A percentile compares a stretch with the other conserved stretches of the same genome.
These are phyloP conservation scores for Pythium coloratum DNA, from an alignment of 352 stramenopile genomes.

Conservation along the genomic window DNA sequence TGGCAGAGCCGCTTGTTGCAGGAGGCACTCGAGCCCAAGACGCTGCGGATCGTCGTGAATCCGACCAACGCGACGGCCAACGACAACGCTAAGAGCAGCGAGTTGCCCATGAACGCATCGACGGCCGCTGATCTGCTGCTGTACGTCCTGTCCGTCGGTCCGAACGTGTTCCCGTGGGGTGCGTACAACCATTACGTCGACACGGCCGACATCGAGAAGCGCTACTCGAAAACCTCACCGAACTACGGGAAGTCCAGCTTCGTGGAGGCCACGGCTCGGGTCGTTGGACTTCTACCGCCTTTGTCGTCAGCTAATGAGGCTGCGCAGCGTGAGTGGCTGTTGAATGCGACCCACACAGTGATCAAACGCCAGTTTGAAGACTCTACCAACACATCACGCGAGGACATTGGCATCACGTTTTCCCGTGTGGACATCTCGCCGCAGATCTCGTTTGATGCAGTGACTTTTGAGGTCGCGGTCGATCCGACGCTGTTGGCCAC, in stretches of 20 bases:
- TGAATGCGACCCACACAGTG: background rate
- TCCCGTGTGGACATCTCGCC: conserved; percentile 8
- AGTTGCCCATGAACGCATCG: conserved; percentile 26
- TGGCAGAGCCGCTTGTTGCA: conserved; percentile 9
- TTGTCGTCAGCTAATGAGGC: background rate
- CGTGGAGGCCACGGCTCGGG: background rate
- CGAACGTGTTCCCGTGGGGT: conserved; percentile 10
- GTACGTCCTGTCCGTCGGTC: background rate
- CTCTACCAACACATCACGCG: conserved; percentile 5
- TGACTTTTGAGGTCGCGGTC: conserved; percentile 19
- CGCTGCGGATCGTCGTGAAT: conserved; percentile 11
- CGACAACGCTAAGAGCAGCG: background rate
- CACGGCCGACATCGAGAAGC: background rate
- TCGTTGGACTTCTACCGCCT: background rate
- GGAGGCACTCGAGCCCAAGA: background rate
- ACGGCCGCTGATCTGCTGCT: conserved; percentile 18
- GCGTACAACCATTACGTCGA: background rate
- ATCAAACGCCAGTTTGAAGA: conserved; percentile 13
- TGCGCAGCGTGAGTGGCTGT: background rate
- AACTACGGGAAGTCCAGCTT: background rate
- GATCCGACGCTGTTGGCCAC: conserved; percentile 13
- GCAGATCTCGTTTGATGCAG: conserved; percentile 18
- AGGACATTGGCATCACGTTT: conserved; percentile 12
- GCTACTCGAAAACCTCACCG: background rate
- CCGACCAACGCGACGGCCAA: conserved; percentile 5